Evolutionary conservation across 2,329 filamentous ascomycete species (phyloP), one percentile per base, ranked within the genome.

Genomic region (Cladosporium sp.): DNA sequence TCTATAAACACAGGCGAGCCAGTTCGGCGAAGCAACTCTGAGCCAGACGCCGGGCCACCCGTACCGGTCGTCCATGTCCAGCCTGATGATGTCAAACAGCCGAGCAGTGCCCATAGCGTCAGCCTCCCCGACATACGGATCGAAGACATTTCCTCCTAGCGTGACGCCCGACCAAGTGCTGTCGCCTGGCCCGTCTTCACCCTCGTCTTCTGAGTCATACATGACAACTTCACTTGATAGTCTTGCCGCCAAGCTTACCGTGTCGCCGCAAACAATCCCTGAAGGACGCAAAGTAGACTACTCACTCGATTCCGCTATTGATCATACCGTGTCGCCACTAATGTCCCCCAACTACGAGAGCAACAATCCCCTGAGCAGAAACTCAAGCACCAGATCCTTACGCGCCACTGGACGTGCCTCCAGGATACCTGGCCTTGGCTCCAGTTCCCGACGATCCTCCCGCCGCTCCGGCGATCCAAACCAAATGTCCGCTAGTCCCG

Each of bases 71-170:
- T 60, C 59, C 51, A 67, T 56, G 57, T 67, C 66, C 67, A 72
- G 58, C 68, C 62, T 60, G 49, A 68, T 58, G 53, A 68, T 56
- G 53, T 67, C 66, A 68, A 72, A 54, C 69, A 67, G 70, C 65
- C 67, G 60, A 65, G 68, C 65, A 64, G 65, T 62, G 51, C 64
- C 58, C 54, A 60, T 66, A 67, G 70, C 57, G 39, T 46, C 39
- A 65, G 67, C 68, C 54, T 75, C 67, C 73, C 73, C 64, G 72
- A 74, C 70, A 76, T 76, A 71, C 70, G 71, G 58, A 74, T 76
- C 69, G 69, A 75, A 65, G 66, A 75, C 68, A 65, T 74, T 69
- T 67, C 71, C 67, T 61, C 67, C 67, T 71, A 70, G 73, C 32
- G 30, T 36, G 36, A 64, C 56, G 28, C 54, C 54, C 13, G 62